Base-by-base conservation (phyloP, 441 rosid species). In the California macrophylla region DNA sequence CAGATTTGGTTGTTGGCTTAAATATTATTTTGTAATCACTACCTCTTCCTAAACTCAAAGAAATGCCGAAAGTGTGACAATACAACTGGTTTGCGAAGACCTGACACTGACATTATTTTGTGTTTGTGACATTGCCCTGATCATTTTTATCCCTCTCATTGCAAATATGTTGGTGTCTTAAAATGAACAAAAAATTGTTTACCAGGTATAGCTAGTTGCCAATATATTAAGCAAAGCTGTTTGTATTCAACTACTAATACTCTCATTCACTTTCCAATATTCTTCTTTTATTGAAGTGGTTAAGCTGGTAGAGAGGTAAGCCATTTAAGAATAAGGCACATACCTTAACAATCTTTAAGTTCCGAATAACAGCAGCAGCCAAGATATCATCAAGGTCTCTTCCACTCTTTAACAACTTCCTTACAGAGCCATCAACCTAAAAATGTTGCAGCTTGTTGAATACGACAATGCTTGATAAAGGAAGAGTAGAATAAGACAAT, bases 301-400 rank as follows among this genome's bases (percentile, higher is more conserved):
- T 28, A 66, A 56, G 50, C 38, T 28, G 20, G 34, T 4, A 67
- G 21, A 71, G 56, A 69, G 26, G 63, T 50, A 42, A 72, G 75
- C 47, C 26, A 69, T 9, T 38, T 64, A 60, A 54, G 63, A 76
- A 30, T 58, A 73, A 77, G 73, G 36, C 72, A 67, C 69, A 78
- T 76, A 93, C 98, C 87, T 82, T 79, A 83, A 93, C 83, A 74
- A 68, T 64, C 82, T 91, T 93, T 79, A 93, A 84, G 82, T 93
- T 91, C 64, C 80, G 83, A 79, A 93, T 93, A 69, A 93, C 83
- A 42, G 69, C 78, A 66, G 97, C 98, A 68, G 81, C 72, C 77
- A 93, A 73, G 71, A 77, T 36, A 74, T 91, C 92, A 34, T 93
- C 92, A 64, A 87, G 78, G 68, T 89, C 93, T 75, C 75, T 84